Base-by-base conservation (phyloP, 345 rosid species). In the Melaleuca quinquenervia region DNA sequence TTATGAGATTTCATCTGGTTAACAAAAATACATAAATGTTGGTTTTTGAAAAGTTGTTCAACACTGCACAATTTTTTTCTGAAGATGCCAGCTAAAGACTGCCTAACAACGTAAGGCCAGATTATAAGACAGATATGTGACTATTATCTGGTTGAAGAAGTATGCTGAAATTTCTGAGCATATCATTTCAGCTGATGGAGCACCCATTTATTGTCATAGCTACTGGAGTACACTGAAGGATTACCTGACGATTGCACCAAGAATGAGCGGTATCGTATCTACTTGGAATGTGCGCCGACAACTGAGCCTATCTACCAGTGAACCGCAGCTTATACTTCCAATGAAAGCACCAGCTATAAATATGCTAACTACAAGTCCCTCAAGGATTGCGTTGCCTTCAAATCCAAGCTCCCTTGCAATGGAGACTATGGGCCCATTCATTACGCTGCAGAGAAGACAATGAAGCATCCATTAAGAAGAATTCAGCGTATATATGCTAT, bases 361-460 rank as follows among this genome's bases (percentile, higher is more conserved):
- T 50, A 95, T 93, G 92, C 98, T 95, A 50, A 95, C 97, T 52
- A 94, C 96, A 84, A 95, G 92, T 78, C 98, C 97, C 88, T 94
- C 96, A 27, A 94, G 91, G 85, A 92, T 91, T 16, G 94, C 82
- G 82, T 93, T 90, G 50, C 97, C 97, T 88, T 94, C 95, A 70
- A 95, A 94, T 22, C 95, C 95, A 86, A 95, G 94, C 75, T 93
- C 96, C 75, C 91, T 88, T 27, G 97, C 98, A 76, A 95, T 89
- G 32, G 98, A 94, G 70, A 91, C 89, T 52, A 94, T 91, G 16
- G 98, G 97, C 6, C 98, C 98, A 82, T 95, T 95, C 98, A 95
- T 94, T 64, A 95, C 94, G 53, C 97, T 95, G 92, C 89, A 85
- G 11, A 86, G 74, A 50, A 87, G 27, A 70, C 64, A 85, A 11